Percentiles rank a stretch among this genome's conserved stretches.
phyloP scores from a whole-genome alignment of 805 yeast species.

The Schizosaccharomyces osmophilus region DNA sequence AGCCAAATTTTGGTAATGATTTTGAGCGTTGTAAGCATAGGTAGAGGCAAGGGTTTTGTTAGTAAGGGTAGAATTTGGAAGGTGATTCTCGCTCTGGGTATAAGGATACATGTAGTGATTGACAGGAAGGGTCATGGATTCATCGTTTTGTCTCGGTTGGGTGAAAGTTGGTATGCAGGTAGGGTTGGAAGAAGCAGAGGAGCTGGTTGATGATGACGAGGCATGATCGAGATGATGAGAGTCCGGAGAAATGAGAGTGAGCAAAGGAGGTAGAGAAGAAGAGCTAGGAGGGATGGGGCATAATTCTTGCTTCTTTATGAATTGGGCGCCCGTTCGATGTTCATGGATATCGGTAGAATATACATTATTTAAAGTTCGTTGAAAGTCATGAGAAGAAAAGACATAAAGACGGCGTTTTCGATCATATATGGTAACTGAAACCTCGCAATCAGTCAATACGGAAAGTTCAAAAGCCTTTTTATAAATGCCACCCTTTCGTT shows the following conservation, averaged over 20 bases:
- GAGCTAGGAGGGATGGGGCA: background rate
- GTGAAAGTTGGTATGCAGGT: too few species aligned
- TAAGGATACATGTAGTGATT: background rate
- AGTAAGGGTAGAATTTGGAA: background rate
- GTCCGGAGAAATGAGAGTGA: too few species aligned
- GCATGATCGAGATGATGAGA: too few species aligned
- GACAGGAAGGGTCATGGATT: background rate
- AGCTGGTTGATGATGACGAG: too few species aligned
- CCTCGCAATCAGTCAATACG: constrained; percentile 74
- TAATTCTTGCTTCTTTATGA: background rate
- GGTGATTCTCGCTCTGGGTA: background rate
- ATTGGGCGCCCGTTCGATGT: background rate
- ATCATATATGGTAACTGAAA: constrained; percentile 73
- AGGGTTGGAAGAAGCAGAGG: too few species aligned
- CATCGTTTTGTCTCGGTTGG: background rate
- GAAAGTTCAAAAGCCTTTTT: constrained; percentile 62
- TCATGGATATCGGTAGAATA: background rate
- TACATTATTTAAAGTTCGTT: background rate
- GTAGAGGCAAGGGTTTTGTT: background rate
- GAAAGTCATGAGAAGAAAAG: constrained; percentile 39
- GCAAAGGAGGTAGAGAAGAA: too few species aligned
- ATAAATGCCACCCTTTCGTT: constrained; percentile 82
- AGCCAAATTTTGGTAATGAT: background rate
- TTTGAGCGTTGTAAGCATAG: background rate
- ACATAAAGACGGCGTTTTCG: constrained; percentile 58